Evolutionary conservation across 306 rosid species (phyloP).

Genomic region (Psophocarpus tetragonolobus): DNA sequence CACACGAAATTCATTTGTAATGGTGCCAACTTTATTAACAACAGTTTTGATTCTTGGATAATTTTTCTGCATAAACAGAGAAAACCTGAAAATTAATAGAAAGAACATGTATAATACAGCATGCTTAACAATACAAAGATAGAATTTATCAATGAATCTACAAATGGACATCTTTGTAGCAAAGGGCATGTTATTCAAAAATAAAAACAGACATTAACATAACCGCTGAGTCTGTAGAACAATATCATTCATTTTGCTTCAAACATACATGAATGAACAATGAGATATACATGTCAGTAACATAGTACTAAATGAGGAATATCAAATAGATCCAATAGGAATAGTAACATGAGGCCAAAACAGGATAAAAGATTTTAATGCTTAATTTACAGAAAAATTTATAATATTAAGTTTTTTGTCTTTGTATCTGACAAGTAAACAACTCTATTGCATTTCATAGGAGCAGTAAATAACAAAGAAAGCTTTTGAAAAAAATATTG

Average conservation of each 20-base stretch:
- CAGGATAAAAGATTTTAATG: not conserved
- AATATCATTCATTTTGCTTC: conserved; percentile 7
- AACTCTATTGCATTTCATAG: conserved; percentile 17
- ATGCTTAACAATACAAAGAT: not conserved
- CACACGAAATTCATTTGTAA: conserved; percentile 87
- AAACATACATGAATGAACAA: not conserved
- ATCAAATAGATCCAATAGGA: conserved; percentile 1
- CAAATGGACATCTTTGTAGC: conserved; percentile 1
- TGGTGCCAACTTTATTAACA: conserved; percentile 91
- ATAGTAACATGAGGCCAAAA: not conserved
- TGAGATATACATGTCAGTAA: conserved; percentile 13
- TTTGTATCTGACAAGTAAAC: not conserved
- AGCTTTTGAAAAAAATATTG: not conserved
- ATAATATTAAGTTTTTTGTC: not conserved
- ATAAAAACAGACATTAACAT: not conserved
- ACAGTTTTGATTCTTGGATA: conserved; percentile 89
- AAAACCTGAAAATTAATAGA: conserved; percentile 1
- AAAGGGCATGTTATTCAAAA: conserved; percentile 14
- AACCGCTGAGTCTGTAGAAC: not conserved
- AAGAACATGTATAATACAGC: conserved; percentile 14
- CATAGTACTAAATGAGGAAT: not conserved
- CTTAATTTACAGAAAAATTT: not conserved
- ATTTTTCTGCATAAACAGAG: conserved; percentile 67
- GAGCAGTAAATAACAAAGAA: conserved; percentile 21
- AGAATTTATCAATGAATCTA: conserved; percentile 17